A percentile compares a stretch with the other conserved stretches of the same genome.
phyloP scores from a whole-genome alignment of 306 rosid genomes.

The Phaseolus lunatus region DNA sequence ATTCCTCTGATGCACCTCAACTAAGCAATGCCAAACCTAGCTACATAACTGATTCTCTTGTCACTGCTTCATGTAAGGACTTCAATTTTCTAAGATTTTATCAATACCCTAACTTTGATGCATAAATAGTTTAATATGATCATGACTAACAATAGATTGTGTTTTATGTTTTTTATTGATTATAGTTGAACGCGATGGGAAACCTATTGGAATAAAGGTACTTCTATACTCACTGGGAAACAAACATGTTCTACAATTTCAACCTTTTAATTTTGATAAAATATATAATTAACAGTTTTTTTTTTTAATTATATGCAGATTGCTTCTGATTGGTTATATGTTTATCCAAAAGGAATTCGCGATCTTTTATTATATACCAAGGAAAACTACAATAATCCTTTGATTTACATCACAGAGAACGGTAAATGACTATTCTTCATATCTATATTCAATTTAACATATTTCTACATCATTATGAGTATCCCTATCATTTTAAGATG shows the following conservation, averaged over 20 bases:
- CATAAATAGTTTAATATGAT: not conserved
- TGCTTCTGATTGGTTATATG: constrained; percentile 56
- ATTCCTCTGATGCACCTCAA: constrained; percentile 42
- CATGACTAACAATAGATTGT: not conserved
- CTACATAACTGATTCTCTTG: constrained; percentile 45
- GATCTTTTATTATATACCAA: constrained; percentile 52
- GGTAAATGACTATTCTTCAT: constrained; percentile 40
- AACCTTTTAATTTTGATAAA: not conserved
- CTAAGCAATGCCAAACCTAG: constrained; percentile 18
- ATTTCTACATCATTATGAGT: no score
- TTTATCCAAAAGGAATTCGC: constrained; percentile 60
- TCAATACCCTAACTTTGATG: not conserved
- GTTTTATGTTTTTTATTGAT: not conserved
- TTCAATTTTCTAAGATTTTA: not conserved
- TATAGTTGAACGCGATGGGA: constrained; percentile 33
- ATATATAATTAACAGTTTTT: not conserved
- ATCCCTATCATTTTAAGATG: no score
- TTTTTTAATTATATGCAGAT: constrained; percentile 27
- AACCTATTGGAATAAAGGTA: constrained; percentile 35
- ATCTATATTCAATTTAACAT: not conserved
- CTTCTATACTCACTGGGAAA: not conserved
- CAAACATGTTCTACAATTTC: not conserved
- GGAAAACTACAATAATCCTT: constrained; percentile 53
- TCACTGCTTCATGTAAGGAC: constrained; percentile 39
- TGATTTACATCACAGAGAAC: constrained; percentile 67